Evolutionary conservation across 345 rosid species (phyloP).

Genomic region (Streptanthus diversifolius): DNA sequence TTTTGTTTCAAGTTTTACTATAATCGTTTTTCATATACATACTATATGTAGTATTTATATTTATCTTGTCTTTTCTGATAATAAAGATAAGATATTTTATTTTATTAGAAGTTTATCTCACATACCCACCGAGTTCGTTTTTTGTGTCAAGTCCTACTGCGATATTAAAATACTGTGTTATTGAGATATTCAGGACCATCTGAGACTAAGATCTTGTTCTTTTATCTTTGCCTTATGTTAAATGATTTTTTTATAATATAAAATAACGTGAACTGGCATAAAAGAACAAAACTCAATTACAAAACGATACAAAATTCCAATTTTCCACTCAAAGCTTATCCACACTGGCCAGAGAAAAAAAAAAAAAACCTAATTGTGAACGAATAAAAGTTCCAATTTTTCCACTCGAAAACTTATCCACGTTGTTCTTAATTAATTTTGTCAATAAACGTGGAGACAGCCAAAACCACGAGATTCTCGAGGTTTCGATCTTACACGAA

Average conservation of each 20-base stretch:
- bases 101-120: background rate
- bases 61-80: too few relatives aligned
- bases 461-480: slow-evolving; percentile 13
- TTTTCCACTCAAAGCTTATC: slow-evolving; percentile 1
- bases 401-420: background rate
- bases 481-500: background rate
- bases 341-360: background rate
- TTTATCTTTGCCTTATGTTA: background rate
- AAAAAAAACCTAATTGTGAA: background rate
- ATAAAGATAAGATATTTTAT: background rate
- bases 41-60: background rate
- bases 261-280: background rate
- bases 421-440: background rate
- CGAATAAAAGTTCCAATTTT: background rate
- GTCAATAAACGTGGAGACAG: background rate
- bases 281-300: background rate
- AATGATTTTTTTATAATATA: background rate
- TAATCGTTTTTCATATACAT: background rate
- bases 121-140: background rate
- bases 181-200: background rate
- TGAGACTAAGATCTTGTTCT: background rate
- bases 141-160: background rate
- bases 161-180: background rate
- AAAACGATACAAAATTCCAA: background rate
- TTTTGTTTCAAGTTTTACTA: background rate